phyloP scores from a whole-genome alignment of 768 basidiomycete genomes.

The Astraeus odoratus region DNA sequence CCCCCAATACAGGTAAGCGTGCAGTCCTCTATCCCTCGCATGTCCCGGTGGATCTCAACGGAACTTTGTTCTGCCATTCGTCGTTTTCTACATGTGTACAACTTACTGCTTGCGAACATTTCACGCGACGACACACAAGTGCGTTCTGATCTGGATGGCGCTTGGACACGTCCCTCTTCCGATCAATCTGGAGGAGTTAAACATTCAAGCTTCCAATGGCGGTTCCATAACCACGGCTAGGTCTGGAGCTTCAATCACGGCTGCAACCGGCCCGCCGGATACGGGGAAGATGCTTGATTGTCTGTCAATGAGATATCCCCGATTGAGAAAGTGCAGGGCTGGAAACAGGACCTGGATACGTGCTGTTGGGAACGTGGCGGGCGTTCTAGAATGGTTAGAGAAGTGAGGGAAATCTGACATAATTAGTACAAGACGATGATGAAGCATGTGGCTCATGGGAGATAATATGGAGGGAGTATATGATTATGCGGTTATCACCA shows the following conservation, averaged over 20 bases:
- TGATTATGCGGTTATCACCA: too few relatives aligned
- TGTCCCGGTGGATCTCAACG: background rate
- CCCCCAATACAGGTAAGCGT: background rate
- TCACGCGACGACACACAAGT: background rate
- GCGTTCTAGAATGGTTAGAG: background rate
- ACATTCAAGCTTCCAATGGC: background rate
- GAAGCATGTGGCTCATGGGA: too few relatives aligned
- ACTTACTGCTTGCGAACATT: background rate
- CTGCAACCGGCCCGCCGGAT: background rate
- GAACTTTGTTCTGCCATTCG: too few relatives aligned
- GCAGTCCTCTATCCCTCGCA: background rate
- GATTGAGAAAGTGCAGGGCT: background rate
- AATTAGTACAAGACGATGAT: too few relatives aligned
- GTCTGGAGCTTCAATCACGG: background rate
- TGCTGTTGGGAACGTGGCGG: background rate
- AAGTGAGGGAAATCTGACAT: background rate
- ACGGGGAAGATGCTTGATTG: background rate
- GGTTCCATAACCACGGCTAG: background rate
- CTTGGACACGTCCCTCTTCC: background rate
- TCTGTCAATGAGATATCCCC: background rate
- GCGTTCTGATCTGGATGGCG: background rate
- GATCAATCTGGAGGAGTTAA: background rate
- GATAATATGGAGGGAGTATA: too few relatives aligned
- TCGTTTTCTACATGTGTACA: too few relatives aligned
- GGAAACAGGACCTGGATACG: background rate